Conservation (phyloP, 1,284 basidiomycete species). For the Leccinum angustisporum region DNA sequence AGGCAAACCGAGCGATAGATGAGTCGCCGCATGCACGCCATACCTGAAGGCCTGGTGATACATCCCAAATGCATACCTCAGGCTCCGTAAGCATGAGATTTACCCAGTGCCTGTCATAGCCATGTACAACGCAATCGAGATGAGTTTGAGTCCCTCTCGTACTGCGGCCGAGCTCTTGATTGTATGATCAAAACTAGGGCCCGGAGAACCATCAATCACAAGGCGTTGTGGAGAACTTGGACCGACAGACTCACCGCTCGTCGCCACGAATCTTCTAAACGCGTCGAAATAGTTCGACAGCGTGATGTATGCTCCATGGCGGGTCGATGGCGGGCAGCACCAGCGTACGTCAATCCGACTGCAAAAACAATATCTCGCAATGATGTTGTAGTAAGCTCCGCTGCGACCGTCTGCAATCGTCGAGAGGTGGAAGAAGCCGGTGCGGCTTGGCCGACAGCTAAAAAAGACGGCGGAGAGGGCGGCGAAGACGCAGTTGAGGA, state of each 20-base stretch:
- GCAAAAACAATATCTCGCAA: conserved; percentile 89
- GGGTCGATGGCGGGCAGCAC: conserved; percentile 71
- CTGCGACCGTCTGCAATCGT: conserved; percentile 14
- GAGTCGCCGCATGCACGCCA: conserved; percentile 88
- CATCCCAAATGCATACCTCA: conserved; percentile 91
- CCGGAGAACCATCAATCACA: conserved; percentile 36
- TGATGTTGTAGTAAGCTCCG: conserved; percentile 73
- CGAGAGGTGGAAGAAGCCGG: conserved; percentile 3
- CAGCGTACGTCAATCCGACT: conserved; percentile 90
- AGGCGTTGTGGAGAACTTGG: background rate
- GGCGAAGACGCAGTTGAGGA: background rate
- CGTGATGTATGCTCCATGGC: conserved; percentile 71
- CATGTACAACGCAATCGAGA: conserved; percentile 83
- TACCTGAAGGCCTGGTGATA: conserved; percentile 81
- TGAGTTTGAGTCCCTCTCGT: conserved; percentile 84
- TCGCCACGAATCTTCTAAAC: conserved; percentile 67
- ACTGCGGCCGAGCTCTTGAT: conserved; percentile 81
- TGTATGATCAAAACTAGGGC: conserved; percentile 77
- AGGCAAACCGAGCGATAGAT: conserved; percentile 89
- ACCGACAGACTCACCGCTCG: conserved; percentile 49
- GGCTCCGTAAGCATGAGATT: conserved; percentile 83
- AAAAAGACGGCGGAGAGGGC: conserved; percentile 9
- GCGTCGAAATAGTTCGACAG: conserved; percentile 82
- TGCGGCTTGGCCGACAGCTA: conserved; percentile 28
- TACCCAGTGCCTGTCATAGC: conserved; percentile 98